phyloP scores from a whole-genome alignment of 768 basidiomycete genomes.

The Amanita thiersii region DNA sequence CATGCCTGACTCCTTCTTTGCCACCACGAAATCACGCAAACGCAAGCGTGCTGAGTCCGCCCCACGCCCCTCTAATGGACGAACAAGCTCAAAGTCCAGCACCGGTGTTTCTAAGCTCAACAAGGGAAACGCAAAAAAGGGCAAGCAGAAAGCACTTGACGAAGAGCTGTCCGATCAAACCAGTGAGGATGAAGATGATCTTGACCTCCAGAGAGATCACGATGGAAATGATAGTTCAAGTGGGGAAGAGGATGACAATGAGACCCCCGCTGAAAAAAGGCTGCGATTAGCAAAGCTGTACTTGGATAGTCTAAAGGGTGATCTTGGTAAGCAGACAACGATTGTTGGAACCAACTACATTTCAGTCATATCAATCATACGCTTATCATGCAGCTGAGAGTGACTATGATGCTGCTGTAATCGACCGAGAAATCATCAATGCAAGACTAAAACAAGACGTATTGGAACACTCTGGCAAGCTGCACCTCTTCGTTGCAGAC shows the following conservation, averaged over 20 bases:
- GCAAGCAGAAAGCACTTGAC: slow-evolving; percentile 25
- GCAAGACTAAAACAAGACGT: slow-evolving; percentile 90
- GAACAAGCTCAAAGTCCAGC: slow-evolving; percentile 16
- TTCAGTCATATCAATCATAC: neutral
- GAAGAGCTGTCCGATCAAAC: slow-evolving; percentile 68
- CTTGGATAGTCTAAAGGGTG: slow-evolving; percentile 75
- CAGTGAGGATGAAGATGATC: slow-evolving; percentile 54
- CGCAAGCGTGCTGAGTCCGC: slow-evolving; percentile 40
- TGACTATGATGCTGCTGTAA: slow-evolving; percentile 91
- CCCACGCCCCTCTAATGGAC: neutral
- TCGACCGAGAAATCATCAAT: slow-evolving; percentile 89
- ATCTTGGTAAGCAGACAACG: slow-evolving; percentile 48
- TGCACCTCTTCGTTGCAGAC: slow-evolving; percentile 76
- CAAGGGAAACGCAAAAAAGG: slow-evolving; percentile 10
- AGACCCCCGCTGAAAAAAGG: slow-evolving; percentile 91
- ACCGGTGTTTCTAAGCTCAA: slow-evolving; percentile 19
- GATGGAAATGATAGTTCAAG: slow-evolving; percentile 48
- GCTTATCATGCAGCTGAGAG: slow-evolving; percentile 51
- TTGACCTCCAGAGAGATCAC: slow-evolving; percentile 52
- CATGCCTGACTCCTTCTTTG: slow-evolving; percentile 86
- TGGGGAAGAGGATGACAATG: slow-evolving; percentile 79
- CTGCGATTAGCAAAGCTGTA: slow-evolving; percentile 87
- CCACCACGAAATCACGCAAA: slow-evolving; percentile 49
- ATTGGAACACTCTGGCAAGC: slow-evolving; percentile 79
- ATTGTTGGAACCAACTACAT: neutral